Evolutionary conservation across 139 green algal species (phyloP).

Genomic region (Yamagishiella unicocca): DNA sequence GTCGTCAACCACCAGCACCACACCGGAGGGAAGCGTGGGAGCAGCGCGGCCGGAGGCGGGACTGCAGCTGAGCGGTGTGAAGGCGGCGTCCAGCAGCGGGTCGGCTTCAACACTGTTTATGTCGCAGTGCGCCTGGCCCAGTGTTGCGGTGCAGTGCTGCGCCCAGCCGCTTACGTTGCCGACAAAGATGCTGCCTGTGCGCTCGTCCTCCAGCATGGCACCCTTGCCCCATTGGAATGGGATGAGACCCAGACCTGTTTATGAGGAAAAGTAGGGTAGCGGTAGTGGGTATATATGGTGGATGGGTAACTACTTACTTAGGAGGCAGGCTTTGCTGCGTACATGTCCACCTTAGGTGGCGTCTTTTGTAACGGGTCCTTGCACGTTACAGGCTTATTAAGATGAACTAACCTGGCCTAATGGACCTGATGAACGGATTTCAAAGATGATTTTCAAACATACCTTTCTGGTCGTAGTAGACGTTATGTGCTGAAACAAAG

Average conservation of each 20-base stretch:
- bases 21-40: neutral
- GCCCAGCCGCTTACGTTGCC: conserved; percentile 41
- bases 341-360: too few relatives aligned
- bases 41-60: neutral
- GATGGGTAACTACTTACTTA: too few relatives aligned
- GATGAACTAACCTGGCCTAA: too few relatives aligned
- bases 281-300: neutral
- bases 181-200: neutral
- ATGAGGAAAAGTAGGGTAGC: neutral
- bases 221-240: conserved; percentile 43
- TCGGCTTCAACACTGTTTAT: conserved; percentile 11
- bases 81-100: conserved; percentile 6
- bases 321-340: too few relatives aligned
- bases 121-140: neutral
- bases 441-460: too few relatives aligned
- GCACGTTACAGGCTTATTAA: too few relatives aligned
- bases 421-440: too few relatives aligned
- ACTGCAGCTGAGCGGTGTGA: conserved; percentile 27
- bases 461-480: conserved; percentile 43
- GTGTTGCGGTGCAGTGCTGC: neutral
- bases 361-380: too few relatives aligned
- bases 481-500: conserved; percentile 7
- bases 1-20: conserved; percentile 28
- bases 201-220: conserved; percentile 53
- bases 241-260: neutral